Conservation (phyloP, 805 yeast species). For the Yarrowia bubula region DNA sequence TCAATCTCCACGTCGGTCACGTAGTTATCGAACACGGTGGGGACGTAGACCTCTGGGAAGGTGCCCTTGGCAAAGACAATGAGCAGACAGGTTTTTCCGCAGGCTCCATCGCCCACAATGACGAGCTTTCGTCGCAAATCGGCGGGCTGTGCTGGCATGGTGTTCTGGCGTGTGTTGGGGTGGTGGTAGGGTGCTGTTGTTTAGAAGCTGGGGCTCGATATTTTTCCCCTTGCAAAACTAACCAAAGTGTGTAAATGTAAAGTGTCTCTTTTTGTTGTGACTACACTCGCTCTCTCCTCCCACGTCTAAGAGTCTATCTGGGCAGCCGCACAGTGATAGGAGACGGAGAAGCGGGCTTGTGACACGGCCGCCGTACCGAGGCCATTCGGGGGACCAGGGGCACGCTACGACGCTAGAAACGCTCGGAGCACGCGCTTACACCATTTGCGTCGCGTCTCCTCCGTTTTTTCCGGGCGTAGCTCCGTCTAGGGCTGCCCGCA, state of each 20-base stretch:
- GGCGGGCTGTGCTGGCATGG: slow-evolving; percentile 33
- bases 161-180: neutral
- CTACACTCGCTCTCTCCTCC: neutral
- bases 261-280: neutral
- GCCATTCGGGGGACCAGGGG: no score
- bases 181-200: neutral
- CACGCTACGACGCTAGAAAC: no score
- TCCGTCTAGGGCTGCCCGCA: no score
- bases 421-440: neutral
- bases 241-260: neutral
- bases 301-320: slow-evolving; percentile 3
- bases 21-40: slow-evolving; percentile 95
- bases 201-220: neutral
- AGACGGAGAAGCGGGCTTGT: neutral
- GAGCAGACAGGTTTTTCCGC: slow-evolving; percentile 91
- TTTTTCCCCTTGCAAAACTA: neutral
- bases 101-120: slow-evolving; percentile 96
- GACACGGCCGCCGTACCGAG: neutral
- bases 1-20: slow-evolving; percentile 94
- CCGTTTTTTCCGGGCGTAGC: neutral
- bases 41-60: slow-evolving; percentile 92
- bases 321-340: slow-evolving; percentile 21
- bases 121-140: slow-evolving; percentile 58
- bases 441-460: neutral
- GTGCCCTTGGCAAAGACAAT: slow-evolving; percentile 81